Base-by-base conservation (phyloP, 495 filamentous ascomycete genomes). In the Ramalina peruviana region DNA sequence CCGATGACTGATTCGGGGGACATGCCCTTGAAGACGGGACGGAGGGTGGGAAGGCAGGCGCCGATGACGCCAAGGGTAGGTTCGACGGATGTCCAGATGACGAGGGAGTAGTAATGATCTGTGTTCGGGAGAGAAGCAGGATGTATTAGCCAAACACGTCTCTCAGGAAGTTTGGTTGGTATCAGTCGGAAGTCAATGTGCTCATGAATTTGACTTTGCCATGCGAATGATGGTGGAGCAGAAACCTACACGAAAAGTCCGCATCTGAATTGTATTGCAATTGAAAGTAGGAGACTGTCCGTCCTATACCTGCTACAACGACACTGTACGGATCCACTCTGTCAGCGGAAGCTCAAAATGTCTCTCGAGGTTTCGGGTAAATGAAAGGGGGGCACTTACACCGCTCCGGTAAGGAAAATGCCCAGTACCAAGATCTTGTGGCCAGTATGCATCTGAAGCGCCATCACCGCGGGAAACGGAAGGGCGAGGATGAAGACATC, bases 401-500 rank as follows among this genome's bases (percentile, higher is more conserved):
- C 63, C 45, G 62, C 56, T 36, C 69, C 68, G 7, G 69, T 49
- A 9, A 64, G 54, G 50, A 72, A 61, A 39, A 72, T 65, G n/a
- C 55, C 65, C 30, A 61, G 59, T 30, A 72, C 60, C 25, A 61
- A 60, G 10, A 68, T 6, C 54, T 71, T 72, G 49, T 70, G 64
- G 19, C 53, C 54, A 3, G 40, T 40, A 3, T 48, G 58, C 62
- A 70, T 59, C 41, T 68, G 62, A 1, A 72, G 59, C 21, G 50
- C 53, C 16, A 56, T 36, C 17, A 71, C 65, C 11, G 60, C 57
- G 1, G 65, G 69, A 30, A 68, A 62, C 1, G 71, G 71, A 6
- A 72, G 61, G 6, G 63, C 26, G 15, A 74, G 55, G 23, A 74
- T 61, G 41, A 68, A 51, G 16, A 72, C 53, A 56, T 74, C 70